Percentiles rank a stretch among this genome's conserved stretches.
Evolutionary conservation across 2,329 filamentous ascomycete genomes (phyloP).

Genomic region (Aspergillus sp.): DNA sequence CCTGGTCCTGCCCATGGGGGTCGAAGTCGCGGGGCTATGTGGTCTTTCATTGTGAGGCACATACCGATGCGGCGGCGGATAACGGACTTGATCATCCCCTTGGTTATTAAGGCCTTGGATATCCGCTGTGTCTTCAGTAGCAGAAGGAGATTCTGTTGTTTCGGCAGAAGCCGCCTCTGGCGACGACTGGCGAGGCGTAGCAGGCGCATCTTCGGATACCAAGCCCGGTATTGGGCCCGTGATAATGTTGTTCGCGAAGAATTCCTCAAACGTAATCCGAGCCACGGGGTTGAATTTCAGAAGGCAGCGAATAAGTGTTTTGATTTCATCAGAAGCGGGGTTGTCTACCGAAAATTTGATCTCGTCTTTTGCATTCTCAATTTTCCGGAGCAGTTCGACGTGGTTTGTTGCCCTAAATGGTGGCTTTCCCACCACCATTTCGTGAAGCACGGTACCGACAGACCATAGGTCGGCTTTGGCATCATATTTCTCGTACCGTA

Average conservation of each 20-base stretch:
- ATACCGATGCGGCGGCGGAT: conserved; percentile 38
- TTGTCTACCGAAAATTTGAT: conserved; percentile 79
- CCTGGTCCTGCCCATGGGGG: conserved; percentile 32
- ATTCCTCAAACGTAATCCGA: conserved; percentile 79
- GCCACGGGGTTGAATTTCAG: conserved; percentile 85
- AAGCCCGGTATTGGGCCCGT: conserved; percentile 75
- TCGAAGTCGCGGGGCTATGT: conserved; percentile 28
- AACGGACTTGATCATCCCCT: conserved; percentile 22
- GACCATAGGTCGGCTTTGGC: conserved; percentile 98
- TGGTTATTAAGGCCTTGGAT: conserved; percentile 21
- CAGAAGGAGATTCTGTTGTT: conserved; percentile 21
- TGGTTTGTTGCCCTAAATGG: conserved; percentile 93
- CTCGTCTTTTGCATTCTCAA: conserved; percentile 81
- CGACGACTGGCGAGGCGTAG: conserved; percentile 19
- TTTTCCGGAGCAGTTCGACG: conserved; percentile 87
- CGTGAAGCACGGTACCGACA: conserved; percentile 89
- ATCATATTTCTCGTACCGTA: conserved; percentile 96
- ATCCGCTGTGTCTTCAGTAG: conserved; percentile 18
- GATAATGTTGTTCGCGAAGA: conserved; percentile 76
- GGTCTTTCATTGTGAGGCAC: conserved; percentile 29
- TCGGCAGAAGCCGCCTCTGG: conserved; percentile 14
- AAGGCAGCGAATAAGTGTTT: conserved; percentile 74
- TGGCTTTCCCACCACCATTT: conserved; percentile 88
- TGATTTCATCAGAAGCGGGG: conserved; percentile 72
- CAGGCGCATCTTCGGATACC: conserved; percentile 70